Percentiles rank a stretch among this genome's conserved stretches.
Conservation (phyloP, 2,329 filamentous ascomycete genomes). For the Pseudocercospora fuligena region DNA sequence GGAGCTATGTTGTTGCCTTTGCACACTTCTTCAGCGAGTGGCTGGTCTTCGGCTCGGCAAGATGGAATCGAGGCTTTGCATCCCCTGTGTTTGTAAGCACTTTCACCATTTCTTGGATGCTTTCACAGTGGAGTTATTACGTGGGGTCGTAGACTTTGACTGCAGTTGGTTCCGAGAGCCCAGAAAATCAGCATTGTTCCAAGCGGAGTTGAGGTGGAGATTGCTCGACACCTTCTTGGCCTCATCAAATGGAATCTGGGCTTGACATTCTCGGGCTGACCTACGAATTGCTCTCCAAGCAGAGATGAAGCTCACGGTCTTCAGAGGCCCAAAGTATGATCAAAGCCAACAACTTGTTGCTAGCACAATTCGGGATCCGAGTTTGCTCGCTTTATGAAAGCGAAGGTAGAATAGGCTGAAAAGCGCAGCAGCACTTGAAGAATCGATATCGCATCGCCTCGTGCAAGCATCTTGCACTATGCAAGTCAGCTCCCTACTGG, state of each 20-base stretch:
- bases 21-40: slow-evolving; percentile 82
- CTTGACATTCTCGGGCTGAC: no score
- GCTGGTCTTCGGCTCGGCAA: slow-evolving; percentile 76
- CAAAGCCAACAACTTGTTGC: no score
- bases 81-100: slow-evolving; percentile 64
- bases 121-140: slow-evolving; percentile 60
- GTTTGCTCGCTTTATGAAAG: background rate
- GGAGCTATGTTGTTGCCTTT: slow-evolving; percentile 80
- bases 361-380: no score
- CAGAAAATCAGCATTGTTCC: no score
- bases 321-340: no score
- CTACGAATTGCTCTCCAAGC: no score
- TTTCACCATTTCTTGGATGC: slow-evolving; percentile 65
- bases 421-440: background rate
- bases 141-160: slow-evolving; percentile 18
- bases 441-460: background rate
- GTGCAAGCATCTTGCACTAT: background rate
- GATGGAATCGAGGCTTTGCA: slow-evolving; percentile 63
- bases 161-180: background rate
- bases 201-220: no score
- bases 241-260: background rate
- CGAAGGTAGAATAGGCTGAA: background rate
- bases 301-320: no score
- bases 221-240: background rate
- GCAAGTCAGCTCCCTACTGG: background rate